Evolutionary conservation across 768 basidiomycete genomes (phyloP).

Genomic region (Auricularia auricula-judae): DNA sequence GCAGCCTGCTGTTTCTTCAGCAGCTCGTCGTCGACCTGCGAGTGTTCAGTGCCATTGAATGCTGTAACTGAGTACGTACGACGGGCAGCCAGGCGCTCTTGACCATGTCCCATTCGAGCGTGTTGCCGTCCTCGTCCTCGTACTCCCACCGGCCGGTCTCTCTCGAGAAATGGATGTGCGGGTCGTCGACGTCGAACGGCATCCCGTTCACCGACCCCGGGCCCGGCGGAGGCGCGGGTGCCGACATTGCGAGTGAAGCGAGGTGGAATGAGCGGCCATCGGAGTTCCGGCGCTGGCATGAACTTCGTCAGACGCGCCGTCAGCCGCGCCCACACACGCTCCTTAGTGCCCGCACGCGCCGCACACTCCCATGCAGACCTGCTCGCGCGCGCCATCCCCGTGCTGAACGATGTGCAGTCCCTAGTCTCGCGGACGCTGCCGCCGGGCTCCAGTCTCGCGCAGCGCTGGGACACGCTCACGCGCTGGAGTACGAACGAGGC

Average conservation of each 20-base stretch:
- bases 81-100: slow-evolving; percentile 77
- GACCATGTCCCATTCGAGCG: slow-evolving; percentile 74
- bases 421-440: not conserved
- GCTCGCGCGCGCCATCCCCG: not conserved
- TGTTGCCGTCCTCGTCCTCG: slow-evolving; percentile 83
- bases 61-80: slow-evolving; percentile 36
- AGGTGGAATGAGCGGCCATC: not conserved
- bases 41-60: not conserved
- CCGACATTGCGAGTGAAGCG: not conserved
- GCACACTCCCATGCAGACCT: not conserved
- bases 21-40: slow-evolving; percentile 77
- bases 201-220: not conserved
- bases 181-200: slow-evolving; percentile 32
- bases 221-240: too few relatives aligned
- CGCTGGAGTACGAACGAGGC: not conserved
- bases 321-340: not conserved
- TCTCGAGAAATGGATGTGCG: slow-evolving; percentile 72
- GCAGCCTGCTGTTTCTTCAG: slow-evolving; percentile 88
- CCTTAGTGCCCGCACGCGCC: not conserved
- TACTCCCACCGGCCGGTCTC: slow-evolving; percentile 71
- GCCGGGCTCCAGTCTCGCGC: not conserved
- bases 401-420: not conserved
- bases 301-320: not conserved
- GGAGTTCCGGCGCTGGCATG: not conserved
- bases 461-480: not conserved